These are phyloP conservation scores for Keithomyces neogunnii DNA, from an alignment of 2,329 filamentous ascomycete genomes.

Conservation along the genomic window DNA sequence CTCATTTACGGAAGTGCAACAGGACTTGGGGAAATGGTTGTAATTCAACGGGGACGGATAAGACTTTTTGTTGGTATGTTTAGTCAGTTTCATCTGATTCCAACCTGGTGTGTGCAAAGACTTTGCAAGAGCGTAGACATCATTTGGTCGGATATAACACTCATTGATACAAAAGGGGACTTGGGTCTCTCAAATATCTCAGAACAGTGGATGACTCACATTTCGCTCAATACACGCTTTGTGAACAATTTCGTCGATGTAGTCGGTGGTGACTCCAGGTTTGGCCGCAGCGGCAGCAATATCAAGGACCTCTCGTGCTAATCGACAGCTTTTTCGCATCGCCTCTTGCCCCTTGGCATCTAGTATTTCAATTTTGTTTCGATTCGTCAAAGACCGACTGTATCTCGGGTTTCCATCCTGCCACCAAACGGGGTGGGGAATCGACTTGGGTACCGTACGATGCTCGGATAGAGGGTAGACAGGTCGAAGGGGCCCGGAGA, in stretches of 20 bases:
- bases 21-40: slow-evolving; percentile 92
- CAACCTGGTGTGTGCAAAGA: neutral
- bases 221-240: slow-evolving; percentile 89
- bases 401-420: slow-evolving; percentile 67
- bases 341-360: slow-evolving; percentile 73
- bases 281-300: slow-evolving; percentile 74
- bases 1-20: slow-evolving; percentile 94
- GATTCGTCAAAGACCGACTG: slow-evolving; percentile 51
- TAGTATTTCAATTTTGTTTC: slow-evolving; percentile 77
- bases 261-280: slow-evolving; percentile 92
- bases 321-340: slow-evolving; percentile 85
- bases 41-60: slow-evolving; percentile 96
- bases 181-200: neutral
- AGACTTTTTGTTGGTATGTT: slow-evolving; percentile 46
- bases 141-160: neutral
- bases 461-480: slow-evolving; percentile 74
- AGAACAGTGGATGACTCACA: slow-evolving; percentile 42
- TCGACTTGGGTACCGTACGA: slow-evolving; percentile 68
- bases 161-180: neutral
- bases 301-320: slow-evolving; percentile 87
- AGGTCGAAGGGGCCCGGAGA: slow-evolving; percentile 72
- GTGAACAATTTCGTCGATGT: slow-evolving; percentile 91
- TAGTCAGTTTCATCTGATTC: neutral
- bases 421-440: slow-evolving; percentile 81
- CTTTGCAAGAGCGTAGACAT: neutral